phyloP scores from a whole-genome alignment of 2,329 filamentous ascomycete species.

The Pyricularia sp. region DNA sequence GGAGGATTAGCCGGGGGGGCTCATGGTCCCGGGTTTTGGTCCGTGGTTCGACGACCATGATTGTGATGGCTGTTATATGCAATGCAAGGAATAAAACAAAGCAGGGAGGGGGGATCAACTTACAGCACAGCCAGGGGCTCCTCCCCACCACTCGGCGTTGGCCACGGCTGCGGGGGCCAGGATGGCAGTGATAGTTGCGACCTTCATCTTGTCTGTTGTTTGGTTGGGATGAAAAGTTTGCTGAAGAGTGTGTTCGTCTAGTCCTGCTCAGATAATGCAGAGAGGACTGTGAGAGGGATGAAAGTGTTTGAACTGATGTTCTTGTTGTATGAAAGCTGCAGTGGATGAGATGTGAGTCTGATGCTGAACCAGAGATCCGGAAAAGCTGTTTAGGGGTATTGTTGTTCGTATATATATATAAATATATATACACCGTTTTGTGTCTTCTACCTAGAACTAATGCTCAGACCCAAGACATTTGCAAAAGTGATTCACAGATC shows the following conservation, averaged over 20 bases:
- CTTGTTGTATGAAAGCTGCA: neutral
- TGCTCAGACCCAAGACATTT: neutral
- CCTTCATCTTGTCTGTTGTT: conserved; percentile 20
- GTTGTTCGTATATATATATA: neutral
- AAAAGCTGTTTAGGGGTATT: neutral
- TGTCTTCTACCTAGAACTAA: no score
- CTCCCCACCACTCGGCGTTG: conserved; percentile 26
- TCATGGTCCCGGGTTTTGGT: neutral
- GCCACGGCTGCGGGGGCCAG: conserved; percentile 19
- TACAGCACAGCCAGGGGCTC: conserved; percentile 32
- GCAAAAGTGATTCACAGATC: neutral
- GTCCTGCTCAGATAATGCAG: neutral
- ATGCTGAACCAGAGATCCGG: conserved; percentile 4
- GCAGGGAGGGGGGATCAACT: conserved; percentile 8
- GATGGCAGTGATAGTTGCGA: conserved; percentile 14
- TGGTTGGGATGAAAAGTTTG: neutral
- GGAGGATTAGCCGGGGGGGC: neutral
- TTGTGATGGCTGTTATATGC: neutral
- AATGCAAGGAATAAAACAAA: neutral
- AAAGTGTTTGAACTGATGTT: neutral
- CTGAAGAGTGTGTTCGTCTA: neutral
- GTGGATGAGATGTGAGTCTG: conserved; percentile 1
- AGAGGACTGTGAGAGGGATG: neutral
- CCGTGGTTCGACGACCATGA: neutral
- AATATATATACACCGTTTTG: no score